phyloP scores from a whole-genome alignment of 345 rosid species.

The Trapa incisa region DNA sequence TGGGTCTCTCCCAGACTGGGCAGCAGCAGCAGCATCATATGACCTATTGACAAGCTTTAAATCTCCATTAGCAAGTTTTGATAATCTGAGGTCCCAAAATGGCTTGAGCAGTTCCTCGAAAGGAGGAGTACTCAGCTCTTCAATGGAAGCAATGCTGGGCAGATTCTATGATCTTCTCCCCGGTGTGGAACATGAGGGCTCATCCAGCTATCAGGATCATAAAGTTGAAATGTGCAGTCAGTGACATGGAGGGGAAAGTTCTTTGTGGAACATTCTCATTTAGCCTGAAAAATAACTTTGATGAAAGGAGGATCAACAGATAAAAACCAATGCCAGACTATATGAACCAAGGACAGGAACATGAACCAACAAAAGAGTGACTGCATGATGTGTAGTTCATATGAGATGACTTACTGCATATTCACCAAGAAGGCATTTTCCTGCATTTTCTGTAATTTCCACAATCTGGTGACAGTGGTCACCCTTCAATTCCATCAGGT shows the following conservation, averaged over 20 bases:
- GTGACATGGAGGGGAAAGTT: neutral
- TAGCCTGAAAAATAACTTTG: neutral
- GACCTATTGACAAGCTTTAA: constrained; percentile 37
- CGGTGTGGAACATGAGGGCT: constrained; percentile 37
- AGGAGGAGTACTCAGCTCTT: constrained; percentile 78
- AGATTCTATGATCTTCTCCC: constrained; percentile 63
- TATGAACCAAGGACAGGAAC: neutral
- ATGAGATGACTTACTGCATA: constrained; percentile 40
- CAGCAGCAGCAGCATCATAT: too few relatives aligned
- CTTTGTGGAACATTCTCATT: neutral
- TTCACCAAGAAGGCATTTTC: constrained; percentile 81
- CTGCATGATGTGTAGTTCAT: too few relatives aligned
- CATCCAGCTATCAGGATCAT: constrained; percentile 19
- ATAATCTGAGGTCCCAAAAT: constrained; percentile 54
- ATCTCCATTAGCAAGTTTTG: constrained; percentile 67
- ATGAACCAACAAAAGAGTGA: too few relatives aligned
- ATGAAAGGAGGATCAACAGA: neutral
- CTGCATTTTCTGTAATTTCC: constrained; percentile 76
- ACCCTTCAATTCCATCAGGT: constrained; percentile 68
- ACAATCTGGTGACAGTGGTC: constrained; percentile 71
- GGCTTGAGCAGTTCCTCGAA: constrained; percentile 65
- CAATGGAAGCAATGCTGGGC: constrained; percentile 63
- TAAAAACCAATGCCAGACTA: neutral
- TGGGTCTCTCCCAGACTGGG: too few relatives aligned
- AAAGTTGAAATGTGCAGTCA: constrained; percentile 1